Evolutionary conservation across 2,329 filamentous ascomycete species (phyloP).

Genomic region (Phialemoniopsis sp.): DNA sequence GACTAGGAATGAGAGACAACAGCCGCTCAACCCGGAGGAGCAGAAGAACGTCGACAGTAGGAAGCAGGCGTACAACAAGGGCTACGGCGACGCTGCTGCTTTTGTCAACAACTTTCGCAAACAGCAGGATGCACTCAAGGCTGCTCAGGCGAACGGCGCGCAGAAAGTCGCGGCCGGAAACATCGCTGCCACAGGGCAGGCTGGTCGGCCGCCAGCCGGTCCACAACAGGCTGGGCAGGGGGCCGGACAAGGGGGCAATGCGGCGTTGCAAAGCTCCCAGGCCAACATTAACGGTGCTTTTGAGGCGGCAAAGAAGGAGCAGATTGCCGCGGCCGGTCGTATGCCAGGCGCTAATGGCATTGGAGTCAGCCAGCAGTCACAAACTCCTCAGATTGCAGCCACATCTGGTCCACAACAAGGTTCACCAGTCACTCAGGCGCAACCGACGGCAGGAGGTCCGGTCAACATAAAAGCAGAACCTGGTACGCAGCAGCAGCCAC

Average conservation of each 20-base stretch:
- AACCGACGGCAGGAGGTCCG: conserved; percentile 14
- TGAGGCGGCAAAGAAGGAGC: conserved; percentile 42
- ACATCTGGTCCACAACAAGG: conserved; percentile 6
- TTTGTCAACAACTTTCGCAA: conserved; percentile 45
- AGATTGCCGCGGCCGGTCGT: conserved; percentile 19
- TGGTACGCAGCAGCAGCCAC: conserved; percentile 17
- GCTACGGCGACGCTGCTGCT: conserved; percentile 39
- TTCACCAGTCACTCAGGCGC: conserved; percentile 15
- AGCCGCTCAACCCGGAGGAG: conserved; percentile 41
- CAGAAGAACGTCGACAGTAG: conserved; percentile 36
- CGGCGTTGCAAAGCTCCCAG: conserved; percentile 22
- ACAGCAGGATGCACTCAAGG: conserved; percentile 29
- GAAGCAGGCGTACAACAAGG: conserved; percentile 38
- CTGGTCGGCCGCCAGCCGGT: conserved; percentile 6
- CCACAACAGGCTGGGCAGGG: conserved; percentile 11
- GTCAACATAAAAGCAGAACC: conserved; percentile 31
- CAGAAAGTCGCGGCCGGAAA: conserved; percentile 11
- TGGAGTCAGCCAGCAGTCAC: conserved; percentile 15
- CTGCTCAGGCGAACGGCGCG: conserved; percentile 13
- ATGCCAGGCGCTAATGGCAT: conserved; percentile 14
- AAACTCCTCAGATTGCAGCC: conserved; percentile 11
- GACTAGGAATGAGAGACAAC: conserved; percentile 36
- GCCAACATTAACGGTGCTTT: conserved; percentile 38
- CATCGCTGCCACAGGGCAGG: conserved; percentile 6
- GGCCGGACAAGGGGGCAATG: conserved; percentile 17